Percentiles rank a stretch among this genome's conserved stretches.
Conservation (phyloP, 371 early-diverging fungal species). For the Haplosporangium sp. region DNA sequence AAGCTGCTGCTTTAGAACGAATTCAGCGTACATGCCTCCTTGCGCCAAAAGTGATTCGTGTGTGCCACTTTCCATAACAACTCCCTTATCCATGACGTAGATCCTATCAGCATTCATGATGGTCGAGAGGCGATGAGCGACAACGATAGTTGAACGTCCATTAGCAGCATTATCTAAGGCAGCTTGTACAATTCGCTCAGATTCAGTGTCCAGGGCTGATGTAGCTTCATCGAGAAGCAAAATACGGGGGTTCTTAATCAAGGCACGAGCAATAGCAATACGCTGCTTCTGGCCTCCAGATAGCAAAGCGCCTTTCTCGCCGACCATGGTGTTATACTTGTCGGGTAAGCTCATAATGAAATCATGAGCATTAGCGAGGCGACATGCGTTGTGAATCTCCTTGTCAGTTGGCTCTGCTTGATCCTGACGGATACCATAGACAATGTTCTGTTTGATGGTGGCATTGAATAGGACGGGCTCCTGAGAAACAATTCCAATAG, state of each 20-base stretch:
- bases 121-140: conserved; percentile 82
- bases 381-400: conserved; percentile 68
- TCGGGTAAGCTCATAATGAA: conserved; percentile 81
- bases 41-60: conserved; percentile 72
- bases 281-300: conserved; percentile 78
- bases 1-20: conserved; percentile 46
- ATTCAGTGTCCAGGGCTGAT: conserved; percentile 89
- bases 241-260: conserved; percentile 85
- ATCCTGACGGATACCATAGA: conserved; percentile 69
- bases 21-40: conserved; percentile 66
- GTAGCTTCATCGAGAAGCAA: conserved; percentile 98
- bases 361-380: conserved; percentile 77
- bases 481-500: conserved; percentile 89
- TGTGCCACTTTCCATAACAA: conserved; percentile 77
- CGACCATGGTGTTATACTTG: conserved; percentile 80
- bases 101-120: conserved; percentile 89
- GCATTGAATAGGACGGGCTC: conserved; percentile 90
- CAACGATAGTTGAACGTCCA: conserved; percentile 73
- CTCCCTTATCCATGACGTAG: conserved; percentile 81
- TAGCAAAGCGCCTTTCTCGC: conserved; percentile 71
- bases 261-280: conserved; percentile 75
- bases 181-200: conserved; percentile 89
- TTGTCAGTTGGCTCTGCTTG: conserved; percentile 79
- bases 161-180: conserved; percentile 82
- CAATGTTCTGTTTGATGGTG: conserved; percentile 83